phyloP scores from a whole-genome alignment of 2,329 filamentous ascomycete genomes.

The Lasiodiplodia sp. region DNA sequence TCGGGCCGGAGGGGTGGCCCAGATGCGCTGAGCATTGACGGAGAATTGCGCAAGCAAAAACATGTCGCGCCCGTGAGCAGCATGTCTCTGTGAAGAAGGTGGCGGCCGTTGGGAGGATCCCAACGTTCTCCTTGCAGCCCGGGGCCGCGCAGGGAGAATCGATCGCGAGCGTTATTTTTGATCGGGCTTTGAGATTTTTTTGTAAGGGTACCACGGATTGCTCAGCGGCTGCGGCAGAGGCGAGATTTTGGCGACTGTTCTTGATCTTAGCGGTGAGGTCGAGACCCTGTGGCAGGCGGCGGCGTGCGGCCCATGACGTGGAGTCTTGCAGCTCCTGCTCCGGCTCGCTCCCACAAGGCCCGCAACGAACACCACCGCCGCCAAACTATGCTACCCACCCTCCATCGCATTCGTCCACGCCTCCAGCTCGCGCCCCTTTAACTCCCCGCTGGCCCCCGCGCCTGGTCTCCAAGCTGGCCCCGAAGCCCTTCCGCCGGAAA shows the following conservation, averaged over 20 bases:
- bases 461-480: slow-evolving; percentile 33
- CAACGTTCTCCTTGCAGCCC: slow-evolving; percentile 11
- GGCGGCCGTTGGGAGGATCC: not conserved
- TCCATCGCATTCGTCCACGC: not conserved
- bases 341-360: slow-evolving; percentile 18
- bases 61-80: slow-evolving; percentile 1
- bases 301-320: slow-evolving; percentile 16
- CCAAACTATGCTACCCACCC: not conserved
- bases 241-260: not conserved
- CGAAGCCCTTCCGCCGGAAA: slow-evolving; percentile 42
- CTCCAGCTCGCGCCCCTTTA: slow-evolving; percentile 7
- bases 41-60: slow-evolving; percentile 8
- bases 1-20: not conserved
- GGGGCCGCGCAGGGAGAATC: not conserved
- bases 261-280: slow-evolving; percentile 16
- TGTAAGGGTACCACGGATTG: slow-evolving; percentile 4
- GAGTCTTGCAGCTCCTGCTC: slow-evolving; percentile 12
- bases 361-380: slow-evolving; percentile 15
- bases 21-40: not conserved
- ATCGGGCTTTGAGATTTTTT: not conserved
- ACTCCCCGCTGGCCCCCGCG: slow-evolving; percentile 10
- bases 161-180: slow-evolving; percentile 2
- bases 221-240: slow-evolving; percentile 2
- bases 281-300: slow-evolving; percentile 5
- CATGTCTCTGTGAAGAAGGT: slow-evolving; percentile 2